Base-by-base conservation (phyloP, 495 filamentous ascomycete genomes). In the Podospora pseudocomata region DNA sequence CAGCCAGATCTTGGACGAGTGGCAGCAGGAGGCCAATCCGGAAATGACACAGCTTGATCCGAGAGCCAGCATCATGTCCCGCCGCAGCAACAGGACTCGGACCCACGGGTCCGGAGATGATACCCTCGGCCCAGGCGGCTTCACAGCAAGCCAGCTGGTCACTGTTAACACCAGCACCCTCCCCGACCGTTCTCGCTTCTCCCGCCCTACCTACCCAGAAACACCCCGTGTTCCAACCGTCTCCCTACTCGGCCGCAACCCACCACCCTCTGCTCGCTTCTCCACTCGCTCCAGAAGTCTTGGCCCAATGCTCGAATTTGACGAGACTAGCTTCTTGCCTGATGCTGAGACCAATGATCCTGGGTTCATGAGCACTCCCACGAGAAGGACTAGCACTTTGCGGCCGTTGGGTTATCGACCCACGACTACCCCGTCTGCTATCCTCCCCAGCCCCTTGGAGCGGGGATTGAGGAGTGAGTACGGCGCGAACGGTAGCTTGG, bases 311-410 rank as follows among this genome's bases (percentile, higher is more conserved):
- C 62, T 65, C 30, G 75, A 78, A 30, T 78, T 78, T 49, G 75
- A 75, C 19, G 73, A 72, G 13, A 73, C 75, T 0, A 16, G 68
- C 2, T 65, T 70, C 5, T 44, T 62, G 0, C 73, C 70, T 0
- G 73, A 69, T 3, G 2, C 53, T 4, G 71, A 74, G 20, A 1
- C 34, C 1, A 67, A 69, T 6, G 73, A 75, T 34, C 66, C 72
- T 0, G 73, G 71, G n/a, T 75, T 75, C 19, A 76, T 76, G 76
- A 74, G 72, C 70, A 78, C 76, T 11, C 76, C 76, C 26, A 78
- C 73, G 19, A 64, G 67, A 56, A 69, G 73, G 68, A 74, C 71
- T 2, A 71, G 73, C 3, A 66, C 66, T n/a, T 63, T 55, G n/a
- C 55, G 68, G 57, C 60, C 63, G 27, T 55, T 71, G 34, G 68